Conservation (phyloP, 192 early-diverging fungal species). For the Coemansia sp. region DNA sequence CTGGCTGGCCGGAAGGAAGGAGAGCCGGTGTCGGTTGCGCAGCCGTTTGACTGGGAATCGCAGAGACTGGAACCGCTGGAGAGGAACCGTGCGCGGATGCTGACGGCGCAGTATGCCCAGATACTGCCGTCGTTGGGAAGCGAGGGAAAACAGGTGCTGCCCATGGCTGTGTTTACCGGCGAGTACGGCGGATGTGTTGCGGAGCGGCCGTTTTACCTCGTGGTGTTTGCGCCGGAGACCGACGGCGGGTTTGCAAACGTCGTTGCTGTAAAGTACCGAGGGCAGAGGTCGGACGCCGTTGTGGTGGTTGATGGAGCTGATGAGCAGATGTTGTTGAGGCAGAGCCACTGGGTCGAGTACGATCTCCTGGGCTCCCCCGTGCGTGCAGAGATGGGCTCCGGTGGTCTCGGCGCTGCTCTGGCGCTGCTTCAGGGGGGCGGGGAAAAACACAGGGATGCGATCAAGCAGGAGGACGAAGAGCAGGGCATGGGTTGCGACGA, state of each 20-base stretch:
- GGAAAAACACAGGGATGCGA: not conserved
- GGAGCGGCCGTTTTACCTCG: slow-evolving; percentile 31
- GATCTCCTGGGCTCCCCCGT: slow-evolving; percentile 38
- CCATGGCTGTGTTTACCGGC: slow-evolving; percentile 39
- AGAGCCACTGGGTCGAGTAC: slow-evolving; percentile 47
- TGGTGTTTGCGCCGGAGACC: slow-evolving; percentile 16
- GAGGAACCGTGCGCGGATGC: slow-evolving; percentile 28
- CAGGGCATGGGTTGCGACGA: not conserved
- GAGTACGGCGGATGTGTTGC: slow-evolving; percentile 7
- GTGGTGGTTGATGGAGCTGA: slow-evolving; percentile 5
- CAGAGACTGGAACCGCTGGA: slow-evolving; percentile 30
- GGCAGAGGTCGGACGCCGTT: not conserved
- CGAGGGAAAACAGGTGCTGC: slow-evolving; percentile 11
- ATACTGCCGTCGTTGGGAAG: slow-evolving; percentile 30
- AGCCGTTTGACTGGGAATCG: slow-evolving; percentile 29
- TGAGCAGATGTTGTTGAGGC: not conserved
- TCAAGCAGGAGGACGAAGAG: slow-evolving; percentile 1
- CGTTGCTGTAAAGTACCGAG: slow-evolving; percentile 17
- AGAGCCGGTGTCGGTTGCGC: not conserved
- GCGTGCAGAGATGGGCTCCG: not conserved
- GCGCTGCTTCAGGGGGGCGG: not conserved
- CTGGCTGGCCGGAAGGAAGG: not conserved
- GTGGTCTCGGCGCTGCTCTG: not conserved
- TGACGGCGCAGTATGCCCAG: slow-evolving; percentile 52
- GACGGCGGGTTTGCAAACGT: slow-evolving; percentile 40